phyloP scores from a whole-genome alignment of 164 flowering plant genomes.

The Stephania cephalantha region DNA sequence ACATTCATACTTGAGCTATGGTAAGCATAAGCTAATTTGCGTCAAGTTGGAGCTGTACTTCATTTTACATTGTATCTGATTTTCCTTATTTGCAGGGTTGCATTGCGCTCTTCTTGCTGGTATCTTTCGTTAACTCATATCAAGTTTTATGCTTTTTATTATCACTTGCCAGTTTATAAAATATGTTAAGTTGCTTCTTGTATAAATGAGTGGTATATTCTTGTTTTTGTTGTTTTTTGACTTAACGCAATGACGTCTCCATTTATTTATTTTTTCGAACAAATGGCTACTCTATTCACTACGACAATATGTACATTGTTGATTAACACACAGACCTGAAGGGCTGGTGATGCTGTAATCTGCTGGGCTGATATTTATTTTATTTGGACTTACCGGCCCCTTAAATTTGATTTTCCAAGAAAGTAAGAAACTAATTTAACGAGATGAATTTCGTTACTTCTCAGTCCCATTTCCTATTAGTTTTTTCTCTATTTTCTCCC shows the following conservation, averaged over 20 bases:
- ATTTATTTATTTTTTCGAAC: background rate
- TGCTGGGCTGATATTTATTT: background rate
- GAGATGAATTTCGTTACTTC: background rate
- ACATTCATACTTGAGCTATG: conserved; percentile 71
- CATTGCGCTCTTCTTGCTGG: conserved; percentile 94
- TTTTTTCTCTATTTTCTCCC: background rate
- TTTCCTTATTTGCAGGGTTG: conserved; percentile 48
- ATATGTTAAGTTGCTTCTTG: background rate
- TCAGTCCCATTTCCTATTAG: background rate
- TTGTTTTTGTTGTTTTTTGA: background rate
- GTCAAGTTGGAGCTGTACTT: conserved; percentile 1
- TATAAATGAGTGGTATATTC: background rate
- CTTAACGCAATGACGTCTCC: background rate
- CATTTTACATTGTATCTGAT: background rate
- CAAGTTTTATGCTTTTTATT: background rate
- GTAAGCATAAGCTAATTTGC: conserved; percentile 29
- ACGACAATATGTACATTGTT: background rate
- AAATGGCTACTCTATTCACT: background rate
- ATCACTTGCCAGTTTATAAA: too few relatives aligned
- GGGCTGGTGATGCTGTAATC: background rate
- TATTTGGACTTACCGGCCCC: background rate
- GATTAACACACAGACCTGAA: background rate
- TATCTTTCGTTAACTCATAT: conserved; percentile 22
- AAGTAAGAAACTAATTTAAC: background rate
- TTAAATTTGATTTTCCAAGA: background rate